Base-by-base conservation (phyloP, 495 filamentous ascomycete species). In the Venustampulla echinocandica region DNA sequence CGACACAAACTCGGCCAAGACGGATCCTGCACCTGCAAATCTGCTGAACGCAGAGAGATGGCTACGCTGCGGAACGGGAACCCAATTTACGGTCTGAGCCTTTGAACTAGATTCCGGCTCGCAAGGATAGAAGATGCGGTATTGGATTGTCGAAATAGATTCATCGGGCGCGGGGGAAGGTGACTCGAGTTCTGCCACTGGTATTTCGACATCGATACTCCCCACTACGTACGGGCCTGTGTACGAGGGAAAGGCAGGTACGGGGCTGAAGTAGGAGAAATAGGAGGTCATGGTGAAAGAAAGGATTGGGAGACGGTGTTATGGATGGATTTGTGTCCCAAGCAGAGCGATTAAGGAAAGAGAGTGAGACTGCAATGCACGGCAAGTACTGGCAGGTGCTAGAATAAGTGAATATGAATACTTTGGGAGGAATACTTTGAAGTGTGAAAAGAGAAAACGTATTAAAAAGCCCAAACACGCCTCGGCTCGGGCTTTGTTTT, bases 101-200 rank as follows among this genome's bases (percentile, higher is more conserved):
- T 34, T 46, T 13, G 68, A 58, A n/a, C n/a, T n/a, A n/a, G n/a
- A n/a, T 13, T 65, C 64, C 4, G 68, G 61, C 35, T 66, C 61
- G 25, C 76, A 76, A 2, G 85, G 85, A 57, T 90, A 89, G 67
- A 82, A 90, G 25, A 87, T 68, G 18, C 84, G 71, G 63, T 85
- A 90, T 39, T 79, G 78, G 32, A 88, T 63, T 4, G 85, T 90
- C 11, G 75, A 61, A 23, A 84, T 68, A 9, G 63, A 59, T 20
- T 67, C 58, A 2, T 76, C 67, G 3, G 80, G 79, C 1, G 68
- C 54, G 6, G 63, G 66, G 21, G 64, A 66, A 0, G 75, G 71
- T 0, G 71, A 66, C 2, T 69, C 62, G 10, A 89, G 66, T 14
- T 82, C 71, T 2, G 71, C 57, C 17, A 78, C 69, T 34, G 85